Evolutionary conservation across 2,329 filamentous ascomycete species (phyloP).

Genomic region (Paracoccidioides lutzii): DNA sequence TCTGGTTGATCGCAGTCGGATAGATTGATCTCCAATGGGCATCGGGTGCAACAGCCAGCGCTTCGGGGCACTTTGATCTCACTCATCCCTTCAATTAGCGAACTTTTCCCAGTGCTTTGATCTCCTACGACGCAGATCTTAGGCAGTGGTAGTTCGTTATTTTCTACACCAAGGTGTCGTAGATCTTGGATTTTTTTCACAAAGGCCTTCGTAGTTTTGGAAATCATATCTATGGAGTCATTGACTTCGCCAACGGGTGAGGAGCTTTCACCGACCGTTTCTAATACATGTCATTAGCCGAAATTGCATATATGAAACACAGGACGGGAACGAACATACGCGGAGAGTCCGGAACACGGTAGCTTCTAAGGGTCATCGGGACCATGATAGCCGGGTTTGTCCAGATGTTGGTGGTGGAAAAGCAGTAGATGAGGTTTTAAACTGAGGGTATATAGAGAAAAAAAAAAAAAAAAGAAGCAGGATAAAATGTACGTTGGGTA

Average conservation of each 20-base stretch:
- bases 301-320: background rate
- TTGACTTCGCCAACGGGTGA: background rate
- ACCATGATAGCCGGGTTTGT: background rate
- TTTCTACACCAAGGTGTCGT: constrained; percentile 58
- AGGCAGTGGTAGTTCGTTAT: constrained; percentile 53
- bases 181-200: constrained; percentile 43
- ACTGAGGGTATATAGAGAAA: background rate
- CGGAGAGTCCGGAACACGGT: background rate
- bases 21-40: constrained; percentile 66
- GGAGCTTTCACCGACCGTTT: constrained; percentile 4
- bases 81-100: constrained; percentile 45
- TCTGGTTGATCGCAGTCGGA: constrained; percentile 38
- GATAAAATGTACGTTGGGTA: background rate
- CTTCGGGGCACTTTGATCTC: constrained; percentile 60
- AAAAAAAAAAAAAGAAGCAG: background rate
- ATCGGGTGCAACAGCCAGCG: constrained; percentile 64
- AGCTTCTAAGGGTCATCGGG: background rate
- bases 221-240: constrained; percentile 19
- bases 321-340: background rate
- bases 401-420: background rate
- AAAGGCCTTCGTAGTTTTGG: constrained; percentile 24
- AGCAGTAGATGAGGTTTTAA: background rate
- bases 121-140: constrained; percentile 76
- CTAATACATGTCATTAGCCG: background rate
- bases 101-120: constrained; percentile 74